A percentile compares a stretch with the other conserved stretches of the same genome.
phyloP scores from a whole-genome alignment of 139 green algal genomes.

The Coelastrella sp. region DNA sequence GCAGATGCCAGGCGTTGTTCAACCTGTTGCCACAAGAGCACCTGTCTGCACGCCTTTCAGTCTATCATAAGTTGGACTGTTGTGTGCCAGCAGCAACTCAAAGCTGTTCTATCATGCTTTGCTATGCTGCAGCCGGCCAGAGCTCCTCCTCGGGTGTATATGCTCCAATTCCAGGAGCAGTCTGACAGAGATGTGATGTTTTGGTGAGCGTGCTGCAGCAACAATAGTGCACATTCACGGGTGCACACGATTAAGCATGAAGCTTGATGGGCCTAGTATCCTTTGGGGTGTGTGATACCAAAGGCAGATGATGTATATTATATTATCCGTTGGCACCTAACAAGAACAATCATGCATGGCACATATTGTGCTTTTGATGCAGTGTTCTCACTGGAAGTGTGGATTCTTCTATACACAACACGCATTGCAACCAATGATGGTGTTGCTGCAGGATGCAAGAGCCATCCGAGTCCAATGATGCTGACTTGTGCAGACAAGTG shows the following conservation, averaged over 20 bases:
- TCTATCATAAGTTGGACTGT: no score
- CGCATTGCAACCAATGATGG: background rate
- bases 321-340: no score
- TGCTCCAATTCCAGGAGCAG: conserved; percentile 67
- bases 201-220: conserved; percentile 50
- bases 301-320: no score
- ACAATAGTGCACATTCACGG: background rate
- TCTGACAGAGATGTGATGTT: conserved; percentile 68
- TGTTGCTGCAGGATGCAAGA: conserved; percentile 35
- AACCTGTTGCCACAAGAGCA: no score
- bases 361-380: no score
- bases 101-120: background rate
- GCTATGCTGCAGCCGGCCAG: conserved; percentile 26
- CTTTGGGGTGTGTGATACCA: no score
- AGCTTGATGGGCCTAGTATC: no score
- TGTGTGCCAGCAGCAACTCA: background rate
- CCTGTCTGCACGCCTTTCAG: no score
- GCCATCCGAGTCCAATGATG: background rate
- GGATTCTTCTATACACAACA: no score
- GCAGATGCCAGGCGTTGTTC: background rate
- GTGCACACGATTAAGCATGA: no score
- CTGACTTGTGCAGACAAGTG: conserved; percentile 13
- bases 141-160: conserved; percentile 58
- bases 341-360: no score
- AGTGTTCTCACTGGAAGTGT: no score